These are phyloP conservation scores for Quercus gilva DNA, from an alignment of 306 rosid genomes.

Conservation along the genomic window DNA sequence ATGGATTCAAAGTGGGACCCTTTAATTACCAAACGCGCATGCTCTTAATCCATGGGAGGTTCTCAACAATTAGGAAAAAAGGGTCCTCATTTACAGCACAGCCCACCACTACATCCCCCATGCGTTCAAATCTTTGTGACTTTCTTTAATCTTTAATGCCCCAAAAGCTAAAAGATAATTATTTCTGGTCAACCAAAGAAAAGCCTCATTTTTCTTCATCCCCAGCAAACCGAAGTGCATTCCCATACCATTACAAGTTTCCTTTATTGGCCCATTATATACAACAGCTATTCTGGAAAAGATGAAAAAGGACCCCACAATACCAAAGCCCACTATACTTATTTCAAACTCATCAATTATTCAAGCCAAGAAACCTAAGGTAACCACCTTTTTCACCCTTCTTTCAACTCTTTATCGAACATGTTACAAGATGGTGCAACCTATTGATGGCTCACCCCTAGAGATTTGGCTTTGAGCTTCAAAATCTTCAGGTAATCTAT, in stretches of 20 bases:
- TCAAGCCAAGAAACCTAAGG: slow-evolving; percentile 32
- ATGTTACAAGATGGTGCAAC: slow-evolving; percentile 14
- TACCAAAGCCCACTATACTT: slow-evolving; percentile 32
- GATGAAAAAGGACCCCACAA: slow-evolving; percentile 27
- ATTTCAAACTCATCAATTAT: slow-evolving; percentile 40
- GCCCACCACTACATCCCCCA: slow-evolving; percentile 60
- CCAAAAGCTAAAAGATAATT: slow-evolving; percentile 45
- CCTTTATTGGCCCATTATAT: slow-evolving; percentile 48
- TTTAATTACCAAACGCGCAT: slow-evolving; percentile 67
- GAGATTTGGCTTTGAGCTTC: slow-evolving; percentile 47
- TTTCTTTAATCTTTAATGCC: slow-evolving; percentile 44
- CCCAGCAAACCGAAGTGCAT: slow-evolving; percentile 31
- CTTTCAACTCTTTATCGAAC: slow-evolving; percentile 15
- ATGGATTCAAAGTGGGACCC: slow-evolving; percentile 67
- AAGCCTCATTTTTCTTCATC: slow-evolving; percentile 27
- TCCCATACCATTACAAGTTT: slow-evolving; percentile 26
- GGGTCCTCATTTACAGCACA: slow-evolving; percentile 65
- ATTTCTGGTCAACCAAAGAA: slow-evolving; percentile 49
- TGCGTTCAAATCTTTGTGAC: slow-evolving; percentile 50
- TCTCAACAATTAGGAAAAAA: slow-evolving; percentile 49
- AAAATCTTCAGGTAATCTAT: slow-evolving; percentile 68
- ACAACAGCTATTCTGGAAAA: slow-evolving; percentile 42
- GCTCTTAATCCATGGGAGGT: slow-evolving; percentile 55
- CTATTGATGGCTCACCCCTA: slow-evolving; percentile 34
- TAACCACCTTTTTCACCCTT: slow-evolving; percentile 23